Base-by-base conservation (phyloP, 2,329 filamentous ascomycete species). In the Annulohypoxylon truncatum region DNA sequence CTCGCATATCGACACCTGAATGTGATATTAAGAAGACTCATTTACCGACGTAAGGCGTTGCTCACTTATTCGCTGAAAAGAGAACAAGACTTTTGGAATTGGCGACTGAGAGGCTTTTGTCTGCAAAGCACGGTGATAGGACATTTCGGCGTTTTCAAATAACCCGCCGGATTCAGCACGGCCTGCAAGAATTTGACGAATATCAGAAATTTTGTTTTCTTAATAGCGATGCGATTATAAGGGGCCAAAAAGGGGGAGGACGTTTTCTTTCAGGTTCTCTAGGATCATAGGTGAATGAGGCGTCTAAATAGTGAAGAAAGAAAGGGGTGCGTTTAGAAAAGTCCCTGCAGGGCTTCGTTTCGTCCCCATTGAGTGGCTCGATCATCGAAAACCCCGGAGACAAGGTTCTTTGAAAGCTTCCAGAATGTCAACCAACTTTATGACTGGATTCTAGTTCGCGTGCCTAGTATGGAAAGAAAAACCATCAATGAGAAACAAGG, bases 391-490 rank as follows among this genome's bases (percentile, higher is more conserved):
- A 55, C 58, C 67, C 65, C 58, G 53, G 65, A 65, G 56, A 62
- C 55, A 58, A 60, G 47, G 55, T 70, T 70, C 64, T 61, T 68
- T 68, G 20, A 61, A 64, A 50, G 57, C 65, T 70, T 70, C 67
- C 67, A 70, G 67, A 70, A 68, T 61, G 42, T 52, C 47, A 38
- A 55, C 47, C 26, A 52, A 48, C 50, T 33, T 50, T 44, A 20
- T 61, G 51, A 66, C 53, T 54, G 47, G 51, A 54, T 51, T 46
- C 31, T 38, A 52, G 40, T 52, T 61, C 50, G 40, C 42, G 38
- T n/a, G n/a, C n/a, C n/a, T n/a, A n/a, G n/a, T 50, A 31, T 58
- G 42, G 52, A 62, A 38, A 62, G 24, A 55, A 28, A 31, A 44
- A 22, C 31, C 31, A 54, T 62, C 57, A 56, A 61, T 59, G 42